A percentile compares a stretch with the other conserved stretches of the same genome.
phyloP scores from a whole-genome alignment of 176 grass and related monocot species.

The Lolium multiflorum region DNA sequence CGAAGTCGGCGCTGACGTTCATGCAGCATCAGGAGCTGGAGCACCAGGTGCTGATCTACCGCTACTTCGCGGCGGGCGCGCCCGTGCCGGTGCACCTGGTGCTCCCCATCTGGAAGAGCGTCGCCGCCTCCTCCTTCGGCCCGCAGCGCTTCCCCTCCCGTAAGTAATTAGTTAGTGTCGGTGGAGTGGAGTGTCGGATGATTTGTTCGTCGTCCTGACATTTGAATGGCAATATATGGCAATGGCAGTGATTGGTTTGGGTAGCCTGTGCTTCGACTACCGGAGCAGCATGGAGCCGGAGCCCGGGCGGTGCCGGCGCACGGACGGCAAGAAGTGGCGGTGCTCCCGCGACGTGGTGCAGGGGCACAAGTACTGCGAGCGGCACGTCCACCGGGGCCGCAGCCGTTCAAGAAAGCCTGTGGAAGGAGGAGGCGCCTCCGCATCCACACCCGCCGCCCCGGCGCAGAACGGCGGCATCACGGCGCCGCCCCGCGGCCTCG shows the following conservation, averaged over 20 bases:
- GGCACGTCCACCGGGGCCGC: conserved; percentile 95
- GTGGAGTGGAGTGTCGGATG: not conserved
- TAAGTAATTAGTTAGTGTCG: conserved; percentile 34
- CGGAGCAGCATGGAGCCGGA: conserved; percentile 96
- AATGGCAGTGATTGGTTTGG: conserved; percentile 76
- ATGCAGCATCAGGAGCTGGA: conserved; percentile 99
- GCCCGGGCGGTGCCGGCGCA: conserved; percentile 89
- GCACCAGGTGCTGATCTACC: conserved; percentile 99
- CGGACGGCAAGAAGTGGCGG: conserved; percentile 99
- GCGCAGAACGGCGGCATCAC: conserved; percentile 5
- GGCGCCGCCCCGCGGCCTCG: conserved; percentile 43
- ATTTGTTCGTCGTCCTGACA: not conserved
- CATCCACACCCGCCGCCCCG: not conserved
- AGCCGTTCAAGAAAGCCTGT: conserved; percentile 99
- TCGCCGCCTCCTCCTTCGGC: conserved; percentile 84
- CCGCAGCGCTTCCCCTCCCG: conserved; percentile 79
- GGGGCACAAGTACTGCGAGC: conserved; percentile 99
- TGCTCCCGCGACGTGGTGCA: conserved; percentile 90
- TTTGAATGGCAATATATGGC: not conserved
- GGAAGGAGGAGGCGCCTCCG: conserved; percentile 58
- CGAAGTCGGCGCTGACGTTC: conserved; percentile 70
- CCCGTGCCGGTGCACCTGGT: conserved; percentile 94
- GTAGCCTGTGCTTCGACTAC: conserved; percentile 95
- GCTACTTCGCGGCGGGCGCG: conserved; percentile 88
- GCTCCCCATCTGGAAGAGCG: conserved; percentile 98